These are phyloP conservation scores for Xylariaceae sp. DNA, from an alignment of 2,329 filamentous ascomycete genomes.

Conservation along the genomic window DNA sequence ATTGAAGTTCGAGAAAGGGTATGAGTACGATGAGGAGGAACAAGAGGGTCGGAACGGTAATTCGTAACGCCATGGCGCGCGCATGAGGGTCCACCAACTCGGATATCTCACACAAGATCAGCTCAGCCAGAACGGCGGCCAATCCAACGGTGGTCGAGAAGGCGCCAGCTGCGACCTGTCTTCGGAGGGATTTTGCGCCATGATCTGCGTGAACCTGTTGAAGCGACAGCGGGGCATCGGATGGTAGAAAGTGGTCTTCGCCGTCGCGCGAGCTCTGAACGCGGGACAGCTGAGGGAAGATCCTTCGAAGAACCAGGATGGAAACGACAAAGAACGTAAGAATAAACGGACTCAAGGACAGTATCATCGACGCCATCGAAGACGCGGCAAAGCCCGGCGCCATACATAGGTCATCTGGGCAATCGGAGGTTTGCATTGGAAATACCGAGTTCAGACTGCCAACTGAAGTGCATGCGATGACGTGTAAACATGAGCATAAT, in stretches of 20 bases:
- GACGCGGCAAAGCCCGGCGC: slow-evolving; percentile 47
- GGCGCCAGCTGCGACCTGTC: slow-evolving; percentile 60
- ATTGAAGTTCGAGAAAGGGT: slow-evolving; percentile 78
- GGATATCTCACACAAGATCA: slow-evolving; percentile 83
- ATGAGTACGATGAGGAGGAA: slow-evolving; percentile 74
- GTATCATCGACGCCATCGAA: slow-evolving; percentile 48
- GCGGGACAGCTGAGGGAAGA: slow-evolving; percentile 74
- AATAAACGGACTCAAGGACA: slow-evolving; percentile 71
- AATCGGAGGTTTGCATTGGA: slow-evolving; percentile 48
- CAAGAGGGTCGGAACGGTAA: slow-evolving; percentile 72
- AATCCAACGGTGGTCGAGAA: slow-evolving; percentile 79
- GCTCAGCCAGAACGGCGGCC: slow-evolving; percentile 74
- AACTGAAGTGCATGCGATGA: slow-evolving; percentile 2
- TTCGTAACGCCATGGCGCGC: slow-evolving; percentile 66
- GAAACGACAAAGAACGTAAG: slow-evolving; percentile 68
- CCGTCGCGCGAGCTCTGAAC: slow-evolving; percentile 55
- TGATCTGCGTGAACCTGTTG: slow-evolving; percentile 63
- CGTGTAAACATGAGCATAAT: slow-evolving; percentile 21
- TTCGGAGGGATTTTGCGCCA: slow-evolving; percentile 53
- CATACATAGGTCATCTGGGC: slow-evolving; percentile 62
- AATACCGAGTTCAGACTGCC: slow-evolving; percentile 8
- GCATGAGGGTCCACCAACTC: slow-evolving; percentile 71
- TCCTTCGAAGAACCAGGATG: slow-evolving; percentile 63
- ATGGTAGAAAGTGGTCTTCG: slow-evolving; percentile 63
- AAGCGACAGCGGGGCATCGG: slow-evolving; percentile 62